Base-by-base conservation (phyloP, 331 rosid genomes). In the Erythrophleum ivorense region DNA sequence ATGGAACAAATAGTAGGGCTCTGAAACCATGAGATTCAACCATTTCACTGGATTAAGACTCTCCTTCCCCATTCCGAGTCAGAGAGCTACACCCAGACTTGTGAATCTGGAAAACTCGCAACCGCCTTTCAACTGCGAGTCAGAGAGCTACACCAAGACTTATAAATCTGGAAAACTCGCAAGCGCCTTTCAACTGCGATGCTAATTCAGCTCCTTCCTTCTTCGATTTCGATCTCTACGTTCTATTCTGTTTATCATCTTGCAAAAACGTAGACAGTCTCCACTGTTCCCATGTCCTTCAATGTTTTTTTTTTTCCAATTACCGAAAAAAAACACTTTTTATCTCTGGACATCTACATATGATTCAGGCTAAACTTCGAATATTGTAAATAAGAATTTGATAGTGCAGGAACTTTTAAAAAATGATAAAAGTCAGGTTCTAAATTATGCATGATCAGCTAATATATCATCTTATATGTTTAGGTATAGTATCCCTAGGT, bases 1-100 rank as follows among this genome's bases (percentile, higher is more conserved):
- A 78, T 93, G 98, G 48, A 87, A 88, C 78, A 91, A 83, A 57
- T 88, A 90, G 57, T 91, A 88, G 1, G 99, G 98, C 81, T 95
- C 97, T 16, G 99, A 87, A 41, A 88, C 89, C 86, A 87, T 60
- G 33, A 67, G 70, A 87, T 92, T 93, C 82, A 91, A 52, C 87
- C 89, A 84, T 33, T 92, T 88, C 82, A 77, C 33, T 3, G 85
- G 86, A 69, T 41, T 84, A 57, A 80, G 78, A 49, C 45, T 76
- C 54, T 87, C 84, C 45, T 86, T 77, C 73, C 78, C 87, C 91
- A 86, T 83, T 67, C 73, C 62, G 48, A 46, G 16, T 19, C 73
- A 67, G 18, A n/a, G 34, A 41, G 18, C 53, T 9, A 29, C 53
- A n/a, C 33, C 13, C n/a, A n/a, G 9, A 67, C 36, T 10, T 41